Evolutionary conservation across 495 filamentous ascomycete genomes (phyloP).

Genomic region (Penicillium turbatum): DNA sequence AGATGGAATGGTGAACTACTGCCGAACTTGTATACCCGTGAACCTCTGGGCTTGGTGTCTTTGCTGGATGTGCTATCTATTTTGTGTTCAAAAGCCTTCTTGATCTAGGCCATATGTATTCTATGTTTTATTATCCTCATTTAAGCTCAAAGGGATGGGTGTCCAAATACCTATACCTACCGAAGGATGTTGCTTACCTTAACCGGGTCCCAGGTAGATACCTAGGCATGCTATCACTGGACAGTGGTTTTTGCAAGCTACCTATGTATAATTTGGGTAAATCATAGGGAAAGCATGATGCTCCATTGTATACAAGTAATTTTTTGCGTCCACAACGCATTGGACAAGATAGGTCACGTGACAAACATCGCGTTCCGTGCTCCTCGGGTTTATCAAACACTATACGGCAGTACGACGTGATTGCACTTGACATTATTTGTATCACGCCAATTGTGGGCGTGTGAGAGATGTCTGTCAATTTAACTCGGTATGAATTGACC

Average conservation of each 20-base stretch:
- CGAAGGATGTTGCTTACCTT: neutral
- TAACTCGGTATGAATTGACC: neutral
- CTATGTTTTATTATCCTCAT: slow-evolving; percentile 18
- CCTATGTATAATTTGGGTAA: neutral
- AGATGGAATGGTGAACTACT: slow-evolving; percentile 11
- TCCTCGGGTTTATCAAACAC: neutral
- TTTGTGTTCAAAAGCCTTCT: slow-evolving; percentile 4
- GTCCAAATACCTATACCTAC: neutral
- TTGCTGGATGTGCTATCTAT: slow-evolving; percentile 13
- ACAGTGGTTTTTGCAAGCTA: neutral
- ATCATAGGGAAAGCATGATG: neutral
- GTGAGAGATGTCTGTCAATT: slow-evolving; percentile 8
- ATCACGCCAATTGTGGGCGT: neutral
- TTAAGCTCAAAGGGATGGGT: slow-evolving; percentile 4
- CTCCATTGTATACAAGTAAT: neutral
- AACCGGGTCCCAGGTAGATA: neutral
- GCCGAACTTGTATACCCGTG: slow-evolving; percentile 18
- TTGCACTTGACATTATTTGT: neutral
- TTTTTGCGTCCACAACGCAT: neutral
- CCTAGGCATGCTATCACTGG: neutral
- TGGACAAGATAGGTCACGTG: slow-evolving; percentile 10
- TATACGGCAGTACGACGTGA: neutral
- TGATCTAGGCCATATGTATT: slow-evolving; percentile 19
- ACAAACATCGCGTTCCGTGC: neutral
- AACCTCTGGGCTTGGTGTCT: slow-evolving; percentile 20